phyloP scores from a whole-genome alignment of 352 stramenopile genomes.

The Phytophthora brassicae region DNA sequence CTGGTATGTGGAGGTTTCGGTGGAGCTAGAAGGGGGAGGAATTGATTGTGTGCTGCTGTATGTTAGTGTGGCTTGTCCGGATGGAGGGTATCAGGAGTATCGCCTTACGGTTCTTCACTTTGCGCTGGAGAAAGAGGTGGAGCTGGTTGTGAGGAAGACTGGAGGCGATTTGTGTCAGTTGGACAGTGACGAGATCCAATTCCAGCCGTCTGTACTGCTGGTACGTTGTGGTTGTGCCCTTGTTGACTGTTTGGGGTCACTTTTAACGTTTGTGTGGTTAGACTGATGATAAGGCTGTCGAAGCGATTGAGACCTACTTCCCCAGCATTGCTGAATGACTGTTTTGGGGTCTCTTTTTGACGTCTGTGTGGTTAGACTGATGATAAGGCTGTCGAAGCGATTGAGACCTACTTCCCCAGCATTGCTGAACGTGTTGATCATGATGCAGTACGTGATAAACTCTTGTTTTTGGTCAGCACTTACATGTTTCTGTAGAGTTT shows the following conservation, averaged over 20 bases:
- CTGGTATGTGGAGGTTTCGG: constrained; percentile 32
- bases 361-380: constrained; percentile 44
- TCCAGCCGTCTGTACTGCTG: constrained; percentile 40
- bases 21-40: not conserved
- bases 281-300: constrained; percentile 57
- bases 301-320: constrained; percentile 65
- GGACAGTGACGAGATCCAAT: constrained; percentile 45
- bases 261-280: constrained; percentile 21
- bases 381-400: constrained; percentile 50
- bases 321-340: constrained; percentile 56
- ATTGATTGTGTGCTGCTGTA: not conserved
- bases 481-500: constrained; percentile 22
- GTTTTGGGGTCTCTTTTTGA: too few species aligned
- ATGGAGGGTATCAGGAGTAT: constrained; percentile 72
- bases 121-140: constrained; percentile 36
- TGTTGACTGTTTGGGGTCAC: too few species aligned
- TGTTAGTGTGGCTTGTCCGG: constrained; percentile 60
- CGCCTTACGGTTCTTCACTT: constrained; percentile 63
- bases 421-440: constrained; percentile 51
- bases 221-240: constrained; percentile 9
- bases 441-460: constrained; percentile 31
- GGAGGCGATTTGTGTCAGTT: constrained; percentile 62
- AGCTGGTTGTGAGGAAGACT: constrained; percentile 55
- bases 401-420: constrained; percentile 63
- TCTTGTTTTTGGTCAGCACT: not conserved